phyloP scores from a whole-genome alignment of 1,284 basidiomycete species.

The Trametes versicolor region DNA sequence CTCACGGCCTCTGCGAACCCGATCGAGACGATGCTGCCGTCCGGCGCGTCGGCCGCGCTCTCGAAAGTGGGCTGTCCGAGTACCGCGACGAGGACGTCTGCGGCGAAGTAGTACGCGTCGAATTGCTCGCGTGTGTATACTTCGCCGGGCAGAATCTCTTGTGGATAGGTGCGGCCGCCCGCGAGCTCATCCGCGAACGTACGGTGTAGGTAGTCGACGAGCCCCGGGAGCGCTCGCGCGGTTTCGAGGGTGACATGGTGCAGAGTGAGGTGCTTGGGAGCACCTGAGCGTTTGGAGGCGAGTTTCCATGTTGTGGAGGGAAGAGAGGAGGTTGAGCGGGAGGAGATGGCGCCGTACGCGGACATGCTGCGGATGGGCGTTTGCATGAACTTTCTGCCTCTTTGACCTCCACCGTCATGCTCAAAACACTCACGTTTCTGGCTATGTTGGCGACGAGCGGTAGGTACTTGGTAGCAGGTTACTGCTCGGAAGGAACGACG shows the following conservation, averaged over 20 bases:
- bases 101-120: slow-evolving; percentile 78
- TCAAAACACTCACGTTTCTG: neutral
- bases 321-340: slow-evolving; percentile 27
- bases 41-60: slow-evolving; percentile 37
- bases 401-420: neutral
- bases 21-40: slow-evolving; percentile 44
- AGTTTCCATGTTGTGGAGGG: slow-evolving; percentile 43
- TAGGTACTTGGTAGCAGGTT: no score
- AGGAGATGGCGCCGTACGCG: slow-evolving; percentile 44
- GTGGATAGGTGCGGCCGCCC: slow-evolving; percentile 86
- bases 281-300: slow-evolving; percentile 16
- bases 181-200: slow-evolving; percentile 82
- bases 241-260: slow-evolving; percentile 70
- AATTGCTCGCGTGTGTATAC: slow-evolving; percentile 66
- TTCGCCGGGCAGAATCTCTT: slow-evolving; percentile 59
- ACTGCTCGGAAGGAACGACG: no score
- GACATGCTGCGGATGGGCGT: slow-evolving; percentile 37
- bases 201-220: slow-evolving; percentile 69
- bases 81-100: slow-evolving; percentile 81
- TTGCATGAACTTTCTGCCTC: neutral
- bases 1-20: slow-evolving; percentile 56
- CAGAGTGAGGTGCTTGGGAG: slow-evolving; percentile 52
- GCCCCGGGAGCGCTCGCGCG: slow-evolving; percentile 53
- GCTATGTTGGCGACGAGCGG: neutral
- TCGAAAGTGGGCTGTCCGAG: slow-evolving; percentile 41